Conservation (phyloP, 352 stramenopile genomes). For the Elongisporangium undulatum region DNA sequence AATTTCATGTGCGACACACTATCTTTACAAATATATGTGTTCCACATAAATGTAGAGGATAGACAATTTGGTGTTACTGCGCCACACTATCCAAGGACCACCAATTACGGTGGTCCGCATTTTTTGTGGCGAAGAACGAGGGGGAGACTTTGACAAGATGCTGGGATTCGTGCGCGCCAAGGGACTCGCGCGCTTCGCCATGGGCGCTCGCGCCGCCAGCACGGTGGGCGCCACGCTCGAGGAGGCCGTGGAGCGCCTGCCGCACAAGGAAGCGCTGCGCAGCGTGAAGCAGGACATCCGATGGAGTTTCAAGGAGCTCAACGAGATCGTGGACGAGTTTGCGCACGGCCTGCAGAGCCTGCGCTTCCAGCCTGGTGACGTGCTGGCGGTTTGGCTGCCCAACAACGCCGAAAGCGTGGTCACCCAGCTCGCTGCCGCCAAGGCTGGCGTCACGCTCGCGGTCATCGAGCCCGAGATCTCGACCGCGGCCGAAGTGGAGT, state of each 20-base stretch:
- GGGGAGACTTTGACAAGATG: conserved; percentile 23
- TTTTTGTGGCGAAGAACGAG: conserved; percentile 5
- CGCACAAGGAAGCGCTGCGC: conserved; percentile 84
- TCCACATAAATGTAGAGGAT: background rate
- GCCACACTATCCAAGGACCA: background rate
- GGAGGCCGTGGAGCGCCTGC: conserved; percentile 69
- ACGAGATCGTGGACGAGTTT: conserved; percentile 64
- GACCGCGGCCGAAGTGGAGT: conserved; percentile 69
- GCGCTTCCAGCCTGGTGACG: conserved; percentile 63
- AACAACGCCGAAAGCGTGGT: conserved; percentile 82
- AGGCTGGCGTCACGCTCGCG: conserved; percentile 76
- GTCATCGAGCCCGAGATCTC: conserved; percentile 77
- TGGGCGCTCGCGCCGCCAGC: conserved; percentile 39
- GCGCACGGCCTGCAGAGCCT: conserved; percentile 75
- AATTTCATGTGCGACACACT: conserved; percentile 14
- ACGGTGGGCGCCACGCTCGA: conserved; percentile 68
- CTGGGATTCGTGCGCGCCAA: conserved; percentile 61
- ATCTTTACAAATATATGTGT: conserved; percentile 5
- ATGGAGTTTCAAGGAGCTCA: conserved; percentile 86
- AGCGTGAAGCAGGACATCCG: conserved; percentile 81
- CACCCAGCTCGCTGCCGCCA: conserved; percentile 80
- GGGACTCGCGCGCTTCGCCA: conserved; percentile 32
- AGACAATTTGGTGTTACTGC: background rate
- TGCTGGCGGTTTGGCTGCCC: conserved; percentile 81
- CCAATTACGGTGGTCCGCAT: conserved; percentile 3